Base-by-base conservation (phyloP, 2,329 filamentous ascomycete species). In the Zopfia rhizophila region DNA sequence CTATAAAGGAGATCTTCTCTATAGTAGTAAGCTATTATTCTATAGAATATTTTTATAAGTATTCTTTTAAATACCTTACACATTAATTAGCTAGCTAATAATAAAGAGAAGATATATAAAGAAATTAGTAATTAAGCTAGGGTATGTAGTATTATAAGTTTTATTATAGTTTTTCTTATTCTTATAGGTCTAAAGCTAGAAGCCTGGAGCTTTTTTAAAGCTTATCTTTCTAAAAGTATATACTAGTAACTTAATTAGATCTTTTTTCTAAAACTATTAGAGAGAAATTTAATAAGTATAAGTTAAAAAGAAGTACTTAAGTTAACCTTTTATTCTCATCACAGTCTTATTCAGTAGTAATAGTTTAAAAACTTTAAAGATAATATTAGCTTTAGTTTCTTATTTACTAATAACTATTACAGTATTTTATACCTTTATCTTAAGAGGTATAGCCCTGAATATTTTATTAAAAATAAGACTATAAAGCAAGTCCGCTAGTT, bases 11-110 rank as follows among this genome's bases (percentile, higher is more conserved):
- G 81, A 84, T 31, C 78, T 64, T 8, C 75, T 68, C 82, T 82
- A 85, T 0, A 78, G 78, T 1, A 39, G 29, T 1, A 48, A 48
- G 11, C 48, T 53, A 2, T 73, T 33, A 0, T 53, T 44, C 74
- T 76, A 83, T 7, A 80, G 44, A 1, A 83, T 74, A 11, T 85
- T 81, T 27, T 85, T 81, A 2, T 80, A 75, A 1, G 78, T 80
- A 21, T 78, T 69, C 46, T 85, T 86, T 30, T 51, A 66, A 12
- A 85, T 70, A 0, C 69, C 64, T 0, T 36, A 10, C 2, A 40
- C 30, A 10, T 49, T 36, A 7, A 51, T 42, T 0, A 59, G 43
- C 2, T 51, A 38, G 0, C 78, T 79, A 1, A 75, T 46, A 4
- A 74, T 67, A 11, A 64, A 61, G 2, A 83, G 52, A 3, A 78